A percentile compares a stretch with the other conserved stretches of the same genome.
These are phyloP conservation scores for Sherardia arvensis DNA, from an alignment of 257 asterid genomes.

Conservation along the genomic window DNA sequence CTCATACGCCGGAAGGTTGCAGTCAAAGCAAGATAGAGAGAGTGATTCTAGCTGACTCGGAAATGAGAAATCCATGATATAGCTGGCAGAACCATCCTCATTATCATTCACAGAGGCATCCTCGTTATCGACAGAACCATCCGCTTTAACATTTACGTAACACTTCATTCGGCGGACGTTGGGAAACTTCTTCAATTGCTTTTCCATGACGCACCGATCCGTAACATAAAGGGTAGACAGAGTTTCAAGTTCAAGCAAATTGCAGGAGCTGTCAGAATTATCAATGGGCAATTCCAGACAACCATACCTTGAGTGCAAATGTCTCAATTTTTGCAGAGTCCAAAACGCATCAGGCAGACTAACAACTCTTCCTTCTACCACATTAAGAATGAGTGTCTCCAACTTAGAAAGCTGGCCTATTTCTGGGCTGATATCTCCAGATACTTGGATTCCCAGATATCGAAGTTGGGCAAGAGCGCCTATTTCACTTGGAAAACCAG, in stretches of 20 bases:
- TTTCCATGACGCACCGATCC: background rate
- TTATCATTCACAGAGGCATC: background rate
- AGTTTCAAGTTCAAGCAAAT: background rate
- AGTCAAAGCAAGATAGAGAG: too few species aligned
- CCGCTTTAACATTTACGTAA: too few species aligned
- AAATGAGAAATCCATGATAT: too few species aligned
- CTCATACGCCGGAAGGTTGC: too few species aligned
- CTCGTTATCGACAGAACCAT: too few species aligned
- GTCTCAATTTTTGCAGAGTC: background rate
- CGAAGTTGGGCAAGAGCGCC: background rate
- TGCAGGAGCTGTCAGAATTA: background rate
- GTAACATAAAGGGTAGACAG: background rate
- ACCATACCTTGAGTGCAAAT: too few species aligned
- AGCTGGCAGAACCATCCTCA: too few species aligned
- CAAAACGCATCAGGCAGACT: background rate
- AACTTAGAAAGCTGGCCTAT: background rate
- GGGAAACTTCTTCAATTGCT: background rate
- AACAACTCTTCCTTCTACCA: background rate
- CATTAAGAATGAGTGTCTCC: background rate
- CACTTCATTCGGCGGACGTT: too few species aligned
- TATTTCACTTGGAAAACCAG: background rate
- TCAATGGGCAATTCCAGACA: background rate
- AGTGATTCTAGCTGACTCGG: background rate
- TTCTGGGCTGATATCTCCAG: too few species aligned
- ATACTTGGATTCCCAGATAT: too few species aligned